These are phyloP conservation scores for Chenopodium formosanum DNA, from an alignment of 148 eudicot species.

Conservation along the genomic window DNA sequence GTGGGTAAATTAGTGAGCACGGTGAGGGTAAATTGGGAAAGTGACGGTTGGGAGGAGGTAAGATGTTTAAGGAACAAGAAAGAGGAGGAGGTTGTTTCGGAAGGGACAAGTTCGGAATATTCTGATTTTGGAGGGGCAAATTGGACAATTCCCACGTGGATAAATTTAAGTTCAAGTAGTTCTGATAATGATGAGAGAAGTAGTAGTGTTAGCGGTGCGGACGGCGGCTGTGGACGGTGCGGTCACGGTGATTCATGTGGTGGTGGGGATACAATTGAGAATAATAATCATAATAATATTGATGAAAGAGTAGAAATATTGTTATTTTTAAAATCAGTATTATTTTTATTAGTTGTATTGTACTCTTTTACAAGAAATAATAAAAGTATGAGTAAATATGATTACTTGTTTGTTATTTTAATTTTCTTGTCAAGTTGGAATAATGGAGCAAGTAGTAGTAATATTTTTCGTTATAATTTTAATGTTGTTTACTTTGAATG, in stretches of 20 bases:
- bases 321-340: background rate
- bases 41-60: slow-evolving; percentile 65
- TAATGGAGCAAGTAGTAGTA: slow-evolving; percentile 2
- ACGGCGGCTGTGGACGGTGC: slow-evolving; percentile 20
- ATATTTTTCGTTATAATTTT: background rate
- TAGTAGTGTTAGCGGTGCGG: slow-evolving; percentile 1
- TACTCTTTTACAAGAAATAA: slow-evolving; percentile 15
- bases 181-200: background rate
- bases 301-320: background rate
- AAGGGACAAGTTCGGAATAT: slow-evolving; percentile 28
- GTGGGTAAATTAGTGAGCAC: slow-evolving; percentile 41
- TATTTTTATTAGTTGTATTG: slow-evolving; percentile 9
- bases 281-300: no score
- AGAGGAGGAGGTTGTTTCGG: slow-evolving; percentile 3
- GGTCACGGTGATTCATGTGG: slow-evolving; percentile 16
- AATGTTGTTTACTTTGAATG: background rate
- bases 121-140: slow-evolving; percentile 7
- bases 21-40: slow-evolving; percentile 62
- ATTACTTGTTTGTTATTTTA: background rate
- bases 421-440: background rate
- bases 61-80: slow-evolving; percentile 22
- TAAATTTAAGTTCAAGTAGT: background rate
- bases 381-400: background rate
- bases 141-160: slow-evolving; percentile 16
- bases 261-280: background rate